These are phyloP conservation scores for Astrocystis sublimbata DNA, from an alignment of 495 filamentous ascomycete species.

Conservation along the genomic window DNA sequence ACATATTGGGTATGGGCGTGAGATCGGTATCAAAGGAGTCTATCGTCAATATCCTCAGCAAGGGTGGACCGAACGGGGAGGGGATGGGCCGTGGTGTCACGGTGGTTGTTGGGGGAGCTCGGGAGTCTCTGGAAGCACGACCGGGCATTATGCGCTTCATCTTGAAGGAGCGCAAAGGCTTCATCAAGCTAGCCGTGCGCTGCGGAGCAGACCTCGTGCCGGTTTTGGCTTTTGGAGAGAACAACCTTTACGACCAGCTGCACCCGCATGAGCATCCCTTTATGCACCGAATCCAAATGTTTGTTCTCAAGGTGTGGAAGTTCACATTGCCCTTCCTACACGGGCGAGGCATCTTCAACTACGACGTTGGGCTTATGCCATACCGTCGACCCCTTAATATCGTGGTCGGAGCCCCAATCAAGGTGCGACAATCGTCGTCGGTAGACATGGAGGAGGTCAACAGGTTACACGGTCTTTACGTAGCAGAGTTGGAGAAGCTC, in stretches of 20 bases:
- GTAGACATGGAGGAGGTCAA: constrained; percentile 70
- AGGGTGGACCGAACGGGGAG: constrained; percentile 72
- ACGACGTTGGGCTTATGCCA: constrained; percentile 93
- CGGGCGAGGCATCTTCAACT: constrained; percentile 92
- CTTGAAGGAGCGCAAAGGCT: constrained; percentile 81
- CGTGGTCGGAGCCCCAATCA: constrained; percentile 80
- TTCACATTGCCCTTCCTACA: constrained; percentile 92
- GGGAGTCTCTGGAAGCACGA: constrained; percentile 84
- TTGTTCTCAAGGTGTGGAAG: constrained; percentile 79
- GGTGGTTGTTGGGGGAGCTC: constrained; percentile 90
- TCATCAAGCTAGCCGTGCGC: constrained; percentile 88
- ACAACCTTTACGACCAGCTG: constrained; percentile 91
- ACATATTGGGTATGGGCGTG: constrained; percentile 80
- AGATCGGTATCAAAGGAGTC: constrained; percentile 87
- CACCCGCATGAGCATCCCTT: constrained; percentile 66
- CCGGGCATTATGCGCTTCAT: constrained; percentile 75
- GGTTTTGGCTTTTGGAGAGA: constrained; percentile 90
- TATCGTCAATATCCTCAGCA: constrained; percentile 80
- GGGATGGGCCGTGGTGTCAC: constrained; percentile 97
- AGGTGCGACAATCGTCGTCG: constrained; percentile 57
- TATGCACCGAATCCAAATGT: constrained; percentile 75
- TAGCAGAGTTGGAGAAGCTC: constrained; percentile 73
- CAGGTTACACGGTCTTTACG: constrained; percentile 73
- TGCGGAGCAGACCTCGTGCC: constrained; percentile 91
- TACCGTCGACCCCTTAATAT: constrained; percentile 85